A percentile compares a stretch with the other conserved stretches of the same genome.
Evolutionary conservation across 179 eudicot species (phyloP).

Genomic region (Silene coronaria): DNA sequence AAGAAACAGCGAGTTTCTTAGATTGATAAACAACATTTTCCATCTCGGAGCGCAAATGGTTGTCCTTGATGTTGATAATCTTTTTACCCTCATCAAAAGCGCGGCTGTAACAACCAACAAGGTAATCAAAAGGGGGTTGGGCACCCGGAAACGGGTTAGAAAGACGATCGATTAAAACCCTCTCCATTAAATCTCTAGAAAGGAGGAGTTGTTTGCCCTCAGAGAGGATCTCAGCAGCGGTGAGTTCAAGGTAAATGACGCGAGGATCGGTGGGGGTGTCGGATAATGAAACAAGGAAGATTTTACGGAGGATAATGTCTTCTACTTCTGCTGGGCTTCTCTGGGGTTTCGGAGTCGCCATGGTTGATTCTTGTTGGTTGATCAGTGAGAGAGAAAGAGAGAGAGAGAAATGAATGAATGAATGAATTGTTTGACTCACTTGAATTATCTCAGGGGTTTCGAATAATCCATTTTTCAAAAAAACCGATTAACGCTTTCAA

Average conservation of each 20-base stretch:
- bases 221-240: constrained; percentile 89
- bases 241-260: constrained; percentile 62
- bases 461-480: too few species aligned
- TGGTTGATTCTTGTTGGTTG: constrained; percentile 13
- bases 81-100: constrained; percentile 77
- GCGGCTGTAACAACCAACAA: constrained; percentile 58
- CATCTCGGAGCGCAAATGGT: constrained; percentile 57
- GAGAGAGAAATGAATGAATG: not conserved
- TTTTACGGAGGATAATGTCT: constrained; percentile 74
- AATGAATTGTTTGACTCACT: too few species aligned
- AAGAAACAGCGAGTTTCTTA: constrained; percentile 60
- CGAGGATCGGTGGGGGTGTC: constrained; percentile 46
- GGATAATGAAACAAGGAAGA: constrained; percentile 62
- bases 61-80: constrained; percentile 70
- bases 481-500: too few species aligned
- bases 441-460: too few species aligned
- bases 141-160: constrained; percentile 51
- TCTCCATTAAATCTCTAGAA: constrained; percentile 65
- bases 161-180: constrained; percentile 77
- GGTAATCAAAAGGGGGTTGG: constrained; percentile 66
- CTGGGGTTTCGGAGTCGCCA: constrained; percentile 64
- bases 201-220: constrained; percentile 65
- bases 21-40: constrained; percentile 57
- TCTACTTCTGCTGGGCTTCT: constrained; percentile 70
- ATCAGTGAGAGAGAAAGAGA: not conserved